Percentiles rank a stretch among this genome's conserved stretches.
Evolutionary conservation across 139 green algal genomes (phyloP).

Genomic region (Volvox reticuliferus): DNA sequence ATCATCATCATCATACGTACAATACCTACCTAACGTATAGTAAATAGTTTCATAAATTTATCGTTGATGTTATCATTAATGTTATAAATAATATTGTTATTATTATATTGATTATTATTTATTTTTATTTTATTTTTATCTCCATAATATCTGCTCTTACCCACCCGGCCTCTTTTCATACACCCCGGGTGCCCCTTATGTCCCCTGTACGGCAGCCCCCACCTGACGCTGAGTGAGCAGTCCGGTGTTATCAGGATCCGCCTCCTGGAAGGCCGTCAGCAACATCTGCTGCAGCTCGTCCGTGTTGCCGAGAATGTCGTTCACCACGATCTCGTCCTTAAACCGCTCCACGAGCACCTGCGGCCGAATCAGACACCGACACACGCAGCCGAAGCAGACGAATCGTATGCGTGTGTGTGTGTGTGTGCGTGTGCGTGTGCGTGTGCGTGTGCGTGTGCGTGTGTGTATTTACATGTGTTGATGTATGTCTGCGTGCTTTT

Average conservation of each 20-base stretch:
- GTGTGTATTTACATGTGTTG: no score
- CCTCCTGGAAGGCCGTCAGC: slow-evolving; percentile 53
- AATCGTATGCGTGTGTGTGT: background rate
- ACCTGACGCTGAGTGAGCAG: slow-evolving; percentile 44
- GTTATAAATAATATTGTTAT: no score
- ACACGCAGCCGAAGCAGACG: background rate
- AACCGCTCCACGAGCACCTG: slow-evolving; percentile 59
- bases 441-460: background rate
- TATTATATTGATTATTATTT: no score
- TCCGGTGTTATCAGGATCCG: slow-evolving; percentile 48
- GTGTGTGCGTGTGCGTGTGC: background rate
- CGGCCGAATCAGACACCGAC: no score
- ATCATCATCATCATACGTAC: no score
- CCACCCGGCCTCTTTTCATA: no score
- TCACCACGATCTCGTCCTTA: slow-evolving; percentile 63
- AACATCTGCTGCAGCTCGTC: slow-evolving; percentile 65
- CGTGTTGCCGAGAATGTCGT: slow-evolving; percentile 60
- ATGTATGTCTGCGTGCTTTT: no score
- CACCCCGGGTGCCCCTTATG: background rate
- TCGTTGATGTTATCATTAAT: no score
- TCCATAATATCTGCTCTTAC: no score
- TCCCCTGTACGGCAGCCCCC: background rate
- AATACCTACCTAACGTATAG: no score
- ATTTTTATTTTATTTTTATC: no score
- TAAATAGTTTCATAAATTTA: no score